A percentile compares a stretch with the other conserved stretches of the same genome.
Evolutionary conservation across 257 asterid species (phyloP).

Genomic region (Coffea eugenioides): DNA sequence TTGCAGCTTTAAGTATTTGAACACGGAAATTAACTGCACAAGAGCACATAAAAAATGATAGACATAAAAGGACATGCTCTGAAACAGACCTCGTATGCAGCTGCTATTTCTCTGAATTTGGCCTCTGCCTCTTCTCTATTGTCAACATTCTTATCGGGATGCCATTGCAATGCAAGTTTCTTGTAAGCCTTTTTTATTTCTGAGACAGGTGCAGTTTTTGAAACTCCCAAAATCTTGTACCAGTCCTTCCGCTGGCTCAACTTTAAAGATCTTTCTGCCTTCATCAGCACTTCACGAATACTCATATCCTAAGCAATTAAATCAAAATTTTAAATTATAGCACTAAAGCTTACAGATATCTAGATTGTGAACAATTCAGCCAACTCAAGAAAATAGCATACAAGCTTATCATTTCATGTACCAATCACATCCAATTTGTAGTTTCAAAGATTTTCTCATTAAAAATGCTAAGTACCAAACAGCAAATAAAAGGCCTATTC

Average conservation of each 20-base stretch:
- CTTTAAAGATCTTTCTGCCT: constrained; percentile 78
- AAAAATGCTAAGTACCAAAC: not conserved
- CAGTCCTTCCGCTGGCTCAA: constrained; percentile 93
- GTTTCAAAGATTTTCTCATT: not conserved
- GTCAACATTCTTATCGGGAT: constrained; percentile 88
- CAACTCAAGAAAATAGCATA: not conserved
- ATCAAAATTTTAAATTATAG: not conserved
- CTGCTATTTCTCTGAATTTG: constrained; percentile 88
- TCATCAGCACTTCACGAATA: constrained; percentile 62
- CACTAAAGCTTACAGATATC: not conserved
- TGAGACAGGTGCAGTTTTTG: constrained; percentile 62
- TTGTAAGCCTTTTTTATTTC: constrained; percentile 93
- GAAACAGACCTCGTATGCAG: constrained; percentile 84
- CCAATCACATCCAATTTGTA: not conserved
- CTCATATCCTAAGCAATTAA: constrained; percentile 48
- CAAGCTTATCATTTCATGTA: not conserved
- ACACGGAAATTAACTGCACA: not conserved
- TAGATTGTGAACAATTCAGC: not conserved
- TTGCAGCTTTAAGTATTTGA: not conserved
- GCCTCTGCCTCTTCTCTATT: constrained; percentile 94
- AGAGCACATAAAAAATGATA: not conserved
- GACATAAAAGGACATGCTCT: not conserved
- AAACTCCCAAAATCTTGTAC: constrained; percentile 86
- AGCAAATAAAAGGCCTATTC: not conserved
- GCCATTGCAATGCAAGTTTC: constrained; percentile 97